Base-by-base conservation (phyloP, 495 filamentous ascomycete species). In the Talaromyces stipitatus region DNA sequence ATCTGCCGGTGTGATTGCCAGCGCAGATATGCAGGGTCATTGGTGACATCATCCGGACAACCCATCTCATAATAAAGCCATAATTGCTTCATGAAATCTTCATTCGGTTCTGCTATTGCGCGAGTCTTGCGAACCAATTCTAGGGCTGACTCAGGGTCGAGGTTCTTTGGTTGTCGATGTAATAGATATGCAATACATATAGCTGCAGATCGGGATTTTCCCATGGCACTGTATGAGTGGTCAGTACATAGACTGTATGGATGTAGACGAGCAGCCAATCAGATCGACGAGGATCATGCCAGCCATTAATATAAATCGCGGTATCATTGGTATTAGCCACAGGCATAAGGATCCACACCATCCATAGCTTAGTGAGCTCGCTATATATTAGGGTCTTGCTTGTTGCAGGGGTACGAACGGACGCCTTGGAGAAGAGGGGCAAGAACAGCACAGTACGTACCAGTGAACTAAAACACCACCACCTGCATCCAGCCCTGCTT, bases 161-260 rank as follows among this genome's bases (percentile, higher is more conserved):
- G 75, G 20, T 65, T 66, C 26, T 66, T 70, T 64, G 61, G 75
- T 54, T 69, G 82, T 48, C 45, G 80, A 73, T 86, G 84, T 65
- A 96, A 86, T 53, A 97, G 75, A 72, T 90, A 96, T 64, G 95
- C 91, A 54, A 94, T 79, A 59, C 91, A 78, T 61, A 91, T 78
- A 45, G 91, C 84, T 59, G 91, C 86, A 22, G 92, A 97, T 50
- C 94, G 89, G 52, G 91, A 96, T 72, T 92, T 92, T 29, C 94
- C 94, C 90, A 96, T 95, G 28, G 90, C 92, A 80, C 94, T 97
- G 70, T 58, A 76, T 56, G 57, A 30, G 22, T 26, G 1, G 53
- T 55, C 43, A 63, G 74, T 52, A 75, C 65, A 48, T 29, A 54
- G 29, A 28, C 26, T 14, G 0, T n/a, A 43, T 7, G 63, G 50